Conservation (phyloP, 768 basidiomycete genomes). For the Lyophyllum shimeji region DNA sequence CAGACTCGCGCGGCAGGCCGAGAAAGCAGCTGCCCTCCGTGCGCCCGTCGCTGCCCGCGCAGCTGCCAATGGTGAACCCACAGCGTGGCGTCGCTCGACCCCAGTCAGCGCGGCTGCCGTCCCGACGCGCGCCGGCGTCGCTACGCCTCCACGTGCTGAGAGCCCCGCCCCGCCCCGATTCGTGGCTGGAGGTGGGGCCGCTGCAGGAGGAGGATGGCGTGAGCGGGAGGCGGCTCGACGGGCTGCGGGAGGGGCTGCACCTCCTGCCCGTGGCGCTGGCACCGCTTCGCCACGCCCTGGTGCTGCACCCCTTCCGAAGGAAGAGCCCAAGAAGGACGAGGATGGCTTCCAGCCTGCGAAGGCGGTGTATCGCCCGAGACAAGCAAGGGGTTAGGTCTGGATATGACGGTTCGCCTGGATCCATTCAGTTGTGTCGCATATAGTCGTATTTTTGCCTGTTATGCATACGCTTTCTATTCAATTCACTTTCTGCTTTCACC, state of each 20-base stretch:
- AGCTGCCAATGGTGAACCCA: conserved; percentile 23
- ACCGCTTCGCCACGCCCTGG: conserved; percentile 30
- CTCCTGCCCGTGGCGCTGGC: conserved; percentile 19
- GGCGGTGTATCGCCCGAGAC: conserved; percentile 27
- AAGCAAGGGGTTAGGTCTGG: conserved; percentile 19
- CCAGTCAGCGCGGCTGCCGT: conserved; percentile 25
- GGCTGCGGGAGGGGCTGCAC: conserved; percentile 13
- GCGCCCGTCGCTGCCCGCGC: conserved; percentile 26
- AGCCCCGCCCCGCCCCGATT: conserved; percentile 51
- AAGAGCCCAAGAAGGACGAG: conserved; percentile 51
- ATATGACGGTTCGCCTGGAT: neutral
- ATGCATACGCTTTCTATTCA: neutral
- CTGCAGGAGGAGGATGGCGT: conserved; percentile 17
- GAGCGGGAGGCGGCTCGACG: conserved; percentile 25
- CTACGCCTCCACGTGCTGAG: conserved; percentile 47
- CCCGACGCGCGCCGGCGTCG: conserved; percentile 23
- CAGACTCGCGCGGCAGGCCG: conserved; percentile 36
- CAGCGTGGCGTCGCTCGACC: conserved; percentile 32
- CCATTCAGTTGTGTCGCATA: neutral
- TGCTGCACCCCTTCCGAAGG: conserved; percentile 34
- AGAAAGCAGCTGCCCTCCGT: conserved; percentile 30
- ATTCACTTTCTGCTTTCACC: neutral
- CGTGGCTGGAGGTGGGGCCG: conserved; percentile 19
- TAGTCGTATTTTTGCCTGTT: neutral
- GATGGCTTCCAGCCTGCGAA: conserved; percentile 73